Evolutionary conservation across 129 eudicot genomes (phyloP).

Genomic region (Saussurea involucrata): DNA sequence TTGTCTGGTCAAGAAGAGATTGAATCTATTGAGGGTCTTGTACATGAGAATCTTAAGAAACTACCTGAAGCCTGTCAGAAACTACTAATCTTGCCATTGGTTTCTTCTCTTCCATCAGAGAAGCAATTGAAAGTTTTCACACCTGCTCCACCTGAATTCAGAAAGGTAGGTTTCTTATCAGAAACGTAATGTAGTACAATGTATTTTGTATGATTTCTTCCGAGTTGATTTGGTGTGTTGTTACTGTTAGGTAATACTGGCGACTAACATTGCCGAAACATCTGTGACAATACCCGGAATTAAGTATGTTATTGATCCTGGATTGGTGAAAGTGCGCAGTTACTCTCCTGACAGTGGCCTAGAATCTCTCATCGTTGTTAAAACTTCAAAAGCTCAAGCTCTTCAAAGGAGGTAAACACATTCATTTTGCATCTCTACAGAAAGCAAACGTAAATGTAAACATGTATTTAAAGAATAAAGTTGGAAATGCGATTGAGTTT

Average conservation of each 20-base stretch:
- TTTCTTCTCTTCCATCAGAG: slow-evolving; percentile 94
- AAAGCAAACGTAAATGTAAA: background rate
- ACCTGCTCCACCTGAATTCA: slow-evolving; percentile 71
- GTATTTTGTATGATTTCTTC: background rate
- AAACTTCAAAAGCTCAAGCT: slow-evolving; percentile 97
- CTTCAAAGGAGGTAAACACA: slow-evolving; percentile 83
- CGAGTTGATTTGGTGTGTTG: slow-evolving; percentile 14
- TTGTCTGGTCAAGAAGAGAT: slow-evolving; percentile 98
- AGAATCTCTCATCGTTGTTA: slow-evolving; percentile 72
- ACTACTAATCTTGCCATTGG: slow-evolving; percentile 57
- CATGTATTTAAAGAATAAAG: background rate
- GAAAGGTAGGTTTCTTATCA: slow-evolving; percentile 55
- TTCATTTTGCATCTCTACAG: background rate
- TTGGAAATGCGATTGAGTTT: slow-evolving; percentile 11
- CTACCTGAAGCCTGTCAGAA: slow-evolving; percentile 67
- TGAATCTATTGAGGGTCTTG: slow-evolving; percentile 83
- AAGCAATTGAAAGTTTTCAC: slow-evolving; percentile 81
- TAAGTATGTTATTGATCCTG: slow-evolving; percentile 93
- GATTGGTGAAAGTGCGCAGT: slow-evolving; percentile 90
- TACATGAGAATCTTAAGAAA: slow-evolving; percentile 60
- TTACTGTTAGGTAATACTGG: slow-evolving; percentile 66
- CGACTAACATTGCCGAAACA: slow-evolving; percentile 97
- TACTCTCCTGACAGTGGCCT: slow-evolving; percentile 78
- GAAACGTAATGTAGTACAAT: background rate
- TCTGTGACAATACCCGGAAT: slow-evolving; percentile 99